Percentiles rank a stretch among this genome's conserved stretches.
Conservation (phyloP, 495 filamentous ascomycete genomes). For the Xylaria longipes region DNA sequence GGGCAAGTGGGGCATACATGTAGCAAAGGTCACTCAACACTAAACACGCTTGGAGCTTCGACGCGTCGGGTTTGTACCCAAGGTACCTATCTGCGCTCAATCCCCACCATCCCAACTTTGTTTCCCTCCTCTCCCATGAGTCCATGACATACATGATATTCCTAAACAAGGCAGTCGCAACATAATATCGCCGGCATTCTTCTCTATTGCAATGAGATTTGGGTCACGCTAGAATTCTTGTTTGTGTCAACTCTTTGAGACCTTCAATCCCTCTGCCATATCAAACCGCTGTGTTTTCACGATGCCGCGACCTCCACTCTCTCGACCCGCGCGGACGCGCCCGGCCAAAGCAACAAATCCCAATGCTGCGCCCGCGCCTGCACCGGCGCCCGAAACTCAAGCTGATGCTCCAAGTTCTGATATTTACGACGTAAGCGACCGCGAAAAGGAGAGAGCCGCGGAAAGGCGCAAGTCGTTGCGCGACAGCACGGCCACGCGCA, state of each 20-base stretch:
- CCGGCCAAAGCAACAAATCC: conserved; percentile 32
- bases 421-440: conserved; percentile 54
- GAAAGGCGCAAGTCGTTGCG: conserved; percentile 33
- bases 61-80: conserved; percentile 18
- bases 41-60: conserved; percentile 23
- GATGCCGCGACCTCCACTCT: conserved; percentile 54
- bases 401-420: conserved; percentile 39
- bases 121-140: conserved; percentile 1
- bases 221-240: background rate
- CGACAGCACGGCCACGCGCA: conserved; percentile 15
- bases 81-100: background rate
- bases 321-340: conserved; percentile 47
- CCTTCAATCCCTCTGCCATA: background rate
- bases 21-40: conserved; percentile 22
- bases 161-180: conserved; percentile 9
- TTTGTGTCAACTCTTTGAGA: background rate
- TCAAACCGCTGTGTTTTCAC: background rate
- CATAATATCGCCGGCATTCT: background rate
- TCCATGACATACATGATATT: background rate
- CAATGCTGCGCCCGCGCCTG: background rate
- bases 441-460: conserved; percentile 47
- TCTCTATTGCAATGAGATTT: background rate
- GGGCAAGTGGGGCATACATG: conserved; percentile 28
- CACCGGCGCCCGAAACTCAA: conserved; percentile 21
- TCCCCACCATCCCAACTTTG: conserved; percentile 21